A percentile compares a stretch with the other conserved stretches of the same genome.
Conservation (phyloP, 495 filamentous ascomycete genomes). For the Penicillium samsonianum region DNA sequence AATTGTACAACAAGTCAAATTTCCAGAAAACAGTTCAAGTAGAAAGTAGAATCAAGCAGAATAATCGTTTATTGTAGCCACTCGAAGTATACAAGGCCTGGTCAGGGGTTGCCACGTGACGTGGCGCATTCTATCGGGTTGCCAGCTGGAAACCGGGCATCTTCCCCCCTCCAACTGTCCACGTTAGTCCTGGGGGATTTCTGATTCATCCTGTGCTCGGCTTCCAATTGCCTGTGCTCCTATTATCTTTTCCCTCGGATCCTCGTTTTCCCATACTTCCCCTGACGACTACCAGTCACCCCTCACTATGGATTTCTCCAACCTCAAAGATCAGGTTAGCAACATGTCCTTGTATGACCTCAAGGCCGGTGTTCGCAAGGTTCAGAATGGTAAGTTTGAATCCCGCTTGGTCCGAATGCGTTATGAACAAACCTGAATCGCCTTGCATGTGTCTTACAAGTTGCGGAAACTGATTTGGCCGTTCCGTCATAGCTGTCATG, state of each 20-base stretch:
- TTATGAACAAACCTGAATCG: constrained; percentile 12
- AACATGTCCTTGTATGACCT: constrained; percentile 95
- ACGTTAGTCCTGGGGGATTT: constrained; percentile 22
- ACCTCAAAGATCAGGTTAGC: constrained; percentile 83
- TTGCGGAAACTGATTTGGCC: constrained; percentile 20
- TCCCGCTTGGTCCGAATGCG: not conserved
- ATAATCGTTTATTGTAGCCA: not conserved
- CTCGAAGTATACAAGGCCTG: constrained; percentile 14
- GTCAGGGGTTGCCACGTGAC: constrained; percentile 46
- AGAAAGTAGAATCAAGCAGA: not conserved
- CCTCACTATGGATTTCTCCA: constrained; percentile 78
- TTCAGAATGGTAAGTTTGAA: constrained; percentile 83
- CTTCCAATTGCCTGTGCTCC: constrained; percentile 15
- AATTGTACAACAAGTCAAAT: constrained; percentile 4
- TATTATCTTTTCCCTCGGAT: constrained; percentile 5
- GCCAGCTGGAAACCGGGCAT: constrained; percentile 38
- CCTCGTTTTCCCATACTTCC: constrained; percentile 13
- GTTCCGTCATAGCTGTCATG: constrained; percentile 75
- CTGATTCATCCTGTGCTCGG: constrained; percentile 19
- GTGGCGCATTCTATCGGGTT: constrained; percentile 35
- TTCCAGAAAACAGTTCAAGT: not conserved
- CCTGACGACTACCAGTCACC: constrained; percentile 22
- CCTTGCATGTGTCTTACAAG: constrained; percentile 15
- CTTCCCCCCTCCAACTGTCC: constrained; percentile 23
- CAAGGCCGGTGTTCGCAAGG: constrained; percentile 95